Base-by-base conservation (phyloP, 108 stramenopile species). In the Nitzschia palea region DNA sequence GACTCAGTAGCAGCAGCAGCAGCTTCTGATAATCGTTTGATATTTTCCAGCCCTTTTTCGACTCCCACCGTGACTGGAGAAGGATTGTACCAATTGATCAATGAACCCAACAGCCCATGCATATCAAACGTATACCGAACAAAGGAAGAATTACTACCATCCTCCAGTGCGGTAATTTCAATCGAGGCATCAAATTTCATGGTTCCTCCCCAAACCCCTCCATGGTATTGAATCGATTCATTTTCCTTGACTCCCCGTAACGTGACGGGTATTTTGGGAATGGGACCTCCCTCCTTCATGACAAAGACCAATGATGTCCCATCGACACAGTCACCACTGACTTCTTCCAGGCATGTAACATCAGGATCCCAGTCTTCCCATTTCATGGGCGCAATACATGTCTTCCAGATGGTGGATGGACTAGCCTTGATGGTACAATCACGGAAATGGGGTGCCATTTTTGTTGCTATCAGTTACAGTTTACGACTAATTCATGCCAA, bases 341-440 rank as follows among this genome's bases (percentile, higher is more conserved):
- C 71, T 40, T 77, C 71, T 23, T 29, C 55, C 22, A 77, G 27
- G 27, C 68, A 65, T 35, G 40, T 50, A 2, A 80, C 9, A 65
- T 80, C 76, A 12, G 76, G 76, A 73, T 80, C 80, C 80, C 80
- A 80, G 17, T 18, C 18, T 55, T 77, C 76, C 76, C 76, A 80
- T 45, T 75, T 79, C 80, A 80, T 77, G 3, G 55, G 68, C 17
- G 51, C 76, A 43, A 80, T 68, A 62, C 80, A 80, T 22, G 80
- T 54, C 42, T 40, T 31, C 80, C 80, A 80, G 29, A 80, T 80
- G 9, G 72, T 77, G 36, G 66, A 42, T 20, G 80, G 76, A 3
- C 71, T 80, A 12, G 80, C 80, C 18, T 48, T 48, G 17, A 48
- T 20, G 22, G 22, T 18, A 48, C 47, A 48, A 20, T 48, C 47